phyloP scores from a whole-genome alignment of 2,329 filamentous ascomycete genomes.

The Curvularia sp. region DNA sequence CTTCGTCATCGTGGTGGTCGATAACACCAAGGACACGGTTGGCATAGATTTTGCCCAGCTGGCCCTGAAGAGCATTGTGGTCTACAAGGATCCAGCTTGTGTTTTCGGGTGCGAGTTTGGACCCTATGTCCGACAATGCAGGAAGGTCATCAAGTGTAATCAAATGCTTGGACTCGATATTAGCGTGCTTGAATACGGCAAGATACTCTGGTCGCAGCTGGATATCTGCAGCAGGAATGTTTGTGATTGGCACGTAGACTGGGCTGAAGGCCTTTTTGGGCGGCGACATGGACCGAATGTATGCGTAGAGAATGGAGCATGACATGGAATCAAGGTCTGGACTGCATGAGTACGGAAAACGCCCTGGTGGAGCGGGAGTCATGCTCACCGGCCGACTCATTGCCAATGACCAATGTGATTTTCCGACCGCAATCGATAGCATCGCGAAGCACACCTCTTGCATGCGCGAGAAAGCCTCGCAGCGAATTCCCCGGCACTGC shows the following conservation, averaged over 20 bases:
- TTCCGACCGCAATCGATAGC: slow-evolving; percentile 51
- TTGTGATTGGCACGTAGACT: slow-evolving; percentile 75
- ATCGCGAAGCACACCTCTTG: slow-evolving; percentile 53
- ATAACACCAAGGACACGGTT: slow-evolving; percentile 68
- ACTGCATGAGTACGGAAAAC: slow-evolving; percentile 22
- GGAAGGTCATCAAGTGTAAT: slow-evolving; percentile 69
- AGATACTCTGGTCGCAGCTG: slow-evolving; percentile 75
- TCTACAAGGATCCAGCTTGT: slow-evolving; percentile 79
- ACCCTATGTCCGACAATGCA: slow-evolving; percentile 59
- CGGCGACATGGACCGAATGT: slow-evolving; percentile 69
- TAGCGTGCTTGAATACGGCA: slow-evolving; percentile 68
- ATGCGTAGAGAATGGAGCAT: slow-evolving; percentile 75
- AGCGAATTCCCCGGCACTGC: slow-evolving; percentile 56
- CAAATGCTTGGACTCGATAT: slow-evolving; percentile 66
- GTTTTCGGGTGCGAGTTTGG: slow-evolving; percentile 59
- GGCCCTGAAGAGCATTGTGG: slow-evolving; percentile 75
- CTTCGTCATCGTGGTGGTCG: slow-evolving; percentile 82
- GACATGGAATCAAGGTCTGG: slow-evolving; percentile 82
- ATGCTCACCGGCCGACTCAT: slow-evolving; percentile 59
- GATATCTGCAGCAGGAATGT: slow-evolving; percentile 73
- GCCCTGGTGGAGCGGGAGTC: slow-evolving; percentile 6
- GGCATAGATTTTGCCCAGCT: slow-evolving; percentile 63
- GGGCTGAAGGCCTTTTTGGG: slow-evolving; percentile 54
- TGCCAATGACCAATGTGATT: slow-evolving; percentile 61
- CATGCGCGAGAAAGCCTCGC: slow-evolving; percentile 55